A percentile compares a stretch with the other conserved stretches of the same genome.
Conservation (phyloP, 768 basidiomycete genomes). For the Boletales sp. region DNA sequence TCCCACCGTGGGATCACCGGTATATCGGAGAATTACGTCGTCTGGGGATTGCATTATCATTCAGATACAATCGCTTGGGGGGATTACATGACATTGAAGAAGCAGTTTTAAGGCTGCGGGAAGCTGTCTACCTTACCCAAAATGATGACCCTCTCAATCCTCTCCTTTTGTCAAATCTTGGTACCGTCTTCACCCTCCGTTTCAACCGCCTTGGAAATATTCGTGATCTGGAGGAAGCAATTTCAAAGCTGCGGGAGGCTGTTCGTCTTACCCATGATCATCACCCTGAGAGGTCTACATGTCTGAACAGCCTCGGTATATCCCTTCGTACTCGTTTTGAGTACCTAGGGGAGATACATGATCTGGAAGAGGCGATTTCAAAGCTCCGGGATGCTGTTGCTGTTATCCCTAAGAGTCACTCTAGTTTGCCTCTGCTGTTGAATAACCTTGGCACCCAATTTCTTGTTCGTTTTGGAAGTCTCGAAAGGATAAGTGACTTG, state of each 20-base stretch:
- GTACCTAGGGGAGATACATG: background rate
- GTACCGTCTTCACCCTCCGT: too few relatives aligned
- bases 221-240: too few relatives aligned
- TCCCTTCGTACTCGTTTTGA: background rate
- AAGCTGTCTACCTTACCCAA: too few relatives aligned
- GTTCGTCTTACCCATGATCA: background rate
- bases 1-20: background rate
- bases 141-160: too few relatives aligned
- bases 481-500: background rate
- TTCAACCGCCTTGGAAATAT: too few relatives aligned
- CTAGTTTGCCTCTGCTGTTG: background rate
- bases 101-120: too few relatives aligned
- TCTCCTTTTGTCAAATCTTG: too few relatives aligned
- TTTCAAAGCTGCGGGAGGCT: too few relatives aligned
- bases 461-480: too few relatives aligned
- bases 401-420: background rate
- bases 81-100: too few relatives aligned
- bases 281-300: background rate
- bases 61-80: background rate
- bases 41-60: background rate
- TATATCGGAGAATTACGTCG: background rate
- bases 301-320: background rate
- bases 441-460: background rate
- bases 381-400: background rate
- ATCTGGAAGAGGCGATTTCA: background rate